Evolutionary conservation across 768 basidiomycete genomes (phyloP), one percentile per base, ranked within the genome.

Genomic region (Podaxis mareebaensis): DNA sequence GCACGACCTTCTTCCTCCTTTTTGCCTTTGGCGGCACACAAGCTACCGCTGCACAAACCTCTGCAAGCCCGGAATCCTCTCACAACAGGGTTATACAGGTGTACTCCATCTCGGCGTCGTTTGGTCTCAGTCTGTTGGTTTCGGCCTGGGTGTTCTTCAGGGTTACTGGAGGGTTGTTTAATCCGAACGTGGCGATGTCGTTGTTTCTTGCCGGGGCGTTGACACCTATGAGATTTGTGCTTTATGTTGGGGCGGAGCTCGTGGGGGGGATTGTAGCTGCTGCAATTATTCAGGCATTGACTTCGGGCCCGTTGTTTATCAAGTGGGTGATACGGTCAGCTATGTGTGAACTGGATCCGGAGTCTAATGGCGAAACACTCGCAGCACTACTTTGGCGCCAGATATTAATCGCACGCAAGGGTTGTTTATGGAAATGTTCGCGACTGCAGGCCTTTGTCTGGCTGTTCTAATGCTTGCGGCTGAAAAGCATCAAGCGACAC

Each of bases 381-480:
- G 0, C 2, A 33, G 33, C 33, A 33, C 33, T 2, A 33, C 33
- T 33, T 33, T 33, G 10, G 33, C 33, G 8, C 33, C 33, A 1
- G 33, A 33, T 33, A 33, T 33, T 33, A 33, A 33, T 33, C 33
- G 33, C 8, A 33, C 33, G 33, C 33, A 33, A 33, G 33, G 33
- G 44, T 80, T 88, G 17, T 90, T 89, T 71, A 88, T 90, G 64
- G 88, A 90, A 71, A 86, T 88, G 82, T 89, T 90, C 72, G 81
- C 85, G 66, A 89, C 88, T 13, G 77, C 83, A 12, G 77, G 79
- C 15, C 77, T 90, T 44, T 82, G 85, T 48, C 72, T 88, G 13
- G 77, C 89, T 5, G 85, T 89, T n/a, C 81, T 90, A 65, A 89
- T 90, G 87, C 72, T 90, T 26, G 89, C 89, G 3, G 85, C 85